Evolutionary conservation across 257 asterid species (phyloP), one percentile per base, ranked within the genome.

Genomic region (Cynanchum wilfordii): DNA sequence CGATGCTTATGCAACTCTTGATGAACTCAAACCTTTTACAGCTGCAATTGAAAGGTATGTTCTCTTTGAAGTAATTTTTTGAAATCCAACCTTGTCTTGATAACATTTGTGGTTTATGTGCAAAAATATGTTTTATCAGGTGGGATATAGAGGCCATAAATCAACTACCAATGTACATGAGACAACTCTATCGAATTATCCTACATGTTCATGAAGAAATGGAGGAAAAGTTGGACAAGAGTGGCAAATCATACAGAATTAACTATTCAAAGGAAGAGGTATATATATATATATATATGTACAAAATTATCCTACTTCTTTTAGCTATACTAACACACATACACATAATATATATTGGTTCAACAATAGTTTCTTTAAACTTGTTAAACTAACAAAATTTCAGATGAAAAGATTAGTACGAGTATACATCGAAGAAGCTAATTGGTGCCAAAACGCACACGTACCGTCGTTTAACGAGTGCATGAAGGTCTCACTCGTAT

Each of bases 21-120:
- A 66, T 22, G 82, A 81, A 33, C 80, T 81, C n/a, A 12, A 24
- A 1, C 72, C 73, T 30, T 65, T 81, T 20, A 81, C 82, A 0
- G 64, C 78, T 38, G 76, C 82, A 15, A 72, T 81, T 12, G 29
- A 75, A 71, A 55, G 81, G 85, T 79, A 62, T n/a, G n/a, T n/a
- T 33, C 40, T 3, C 3, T 4, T 36, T 36, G 6, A 36, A 36
- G 3, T 36, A 4, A 36, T 36, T 36, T 36, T 1, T 36, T n/a
- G n/a, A n/a, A 2, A 36, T 36, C 40, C 40, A 36, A 36, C 40
- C 40, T 36, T 0, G 3, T 36, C 40, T 36, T 36, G 40, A 2
- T 36, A 36, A 33, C 2, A 33, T 33, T 33, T 33, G 38, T 36
- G 3, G 40, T 36, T 3, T 36, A 36, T 6, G 40, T 36, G 40